A percentile compares a stretch with the other conserved stretches of the same genome.
phyloP scores from a whole-genome alignment of 2,329 filamentous ascomycete species.

The Verruconis gallopava region DNA sequence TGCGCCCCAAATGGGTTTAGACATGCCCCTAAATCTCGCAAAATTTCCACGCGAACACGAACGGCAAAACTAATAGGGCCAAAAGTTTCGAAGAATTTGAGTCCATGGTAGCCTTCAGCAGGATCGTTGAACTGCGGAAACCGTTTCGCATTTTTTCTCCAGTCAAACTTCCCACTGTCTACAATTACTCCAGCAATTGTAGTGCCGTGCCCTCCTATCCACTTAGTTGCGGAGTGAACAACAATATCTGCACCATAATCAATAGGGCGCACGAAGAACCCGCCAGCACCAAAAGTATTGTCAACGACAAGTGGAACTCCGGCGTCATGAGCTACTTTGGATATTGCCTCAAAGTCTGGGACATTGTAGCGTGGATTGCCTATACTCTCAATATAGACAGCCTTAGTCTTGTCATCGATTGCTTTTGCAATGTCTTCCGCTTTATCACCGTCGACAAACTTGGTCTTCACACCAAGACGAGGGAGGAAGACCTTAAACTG shows the following conservation, averaged over 20 bases:
- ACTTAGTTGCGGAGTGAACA: constrained; percentile 89
- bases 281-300: constrained; percentile 91
- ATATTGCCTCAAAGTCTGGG: constrained; percentile 79
- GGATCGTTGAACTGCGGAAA: constrained; percentile 93
- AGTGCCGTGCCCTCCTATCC: constrained; percentile 92
- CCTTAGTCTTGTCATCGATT: constrained; percentile 90
- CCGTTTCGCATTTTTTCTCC: constrained; percentile 68
- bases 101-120: constrained; percentile 77
- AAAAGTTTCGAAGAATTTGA: constrained; percentile 92
- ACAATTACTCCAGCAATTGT: constrained; percentile 79
- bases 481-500: constrained; percentile 88
- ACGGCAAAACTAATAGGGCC: constrained; percentile 72
- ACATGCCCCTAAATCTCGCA: constrained; percentile 71
- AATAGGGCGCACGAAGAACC: constrained; percentile 77
- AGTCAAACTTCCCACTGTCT: constrained; percentile 87
- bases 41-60: constrained; percentile 74
- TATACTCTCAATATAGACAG: constrained; percentile 81
- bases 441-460: constrained; percentile 73
- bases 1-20: constrained; percentile 88
- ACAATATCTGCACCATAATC: constrained; percentile 88
- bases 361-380: constrained; percentile 91
- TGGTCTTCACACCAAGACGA: constrained; percentile 75
- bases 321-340: constrained; percentile 60
- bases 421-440: constrained; percentile 64
- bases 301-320: constrained; percentile 51